Conservation (phyloP, 2,329 filamentous ascomycete species). For the Dactylellina parvicollis region DNA sequence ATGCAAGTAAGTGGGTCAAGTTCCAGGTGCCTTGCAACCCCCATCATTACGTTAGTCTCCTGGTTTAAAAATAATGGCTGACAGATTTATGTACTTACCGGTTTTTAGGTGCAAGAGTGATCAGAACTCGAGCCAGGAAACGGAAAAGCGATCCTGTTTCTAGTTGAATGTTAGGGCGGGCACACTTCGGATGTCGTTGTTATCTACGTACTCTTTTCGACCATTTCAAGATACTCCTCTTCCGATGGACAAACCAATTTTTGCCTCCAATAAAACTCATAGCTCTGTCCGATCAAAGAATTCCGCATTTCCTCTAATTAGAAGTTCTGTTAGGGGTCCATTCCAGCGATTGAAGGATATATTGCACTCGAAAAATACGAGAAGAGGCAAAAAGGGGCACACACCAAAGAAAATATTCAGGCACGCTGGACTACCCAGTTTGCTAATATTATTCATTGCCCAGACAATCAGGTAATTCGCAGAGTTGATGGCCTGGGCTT, state of each 20-base stretch:
- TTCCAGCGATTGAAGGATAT: too few relatives aligned
- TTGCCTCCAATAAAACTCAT: slow-evolving; percentile 56
- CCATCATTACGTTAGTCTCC: too few relatives aligned
- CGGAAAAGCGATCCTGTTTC: background rate
- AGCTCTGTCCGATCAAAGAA: slow-evolving; percentile 53
- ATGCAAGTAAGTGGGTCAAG: slow-evolving; percentile 37
- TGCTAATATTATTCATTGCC: slow-evolving; percentile 55
- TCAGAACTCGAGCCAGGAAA: too few relatives aligned
- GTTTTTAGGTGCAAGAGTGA: slow-evolving; percentile 37
- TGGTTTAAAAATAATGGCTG: background rate
- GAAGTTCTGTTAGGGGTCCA: background rate
- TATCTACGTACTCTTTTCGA: slow-evolving; percentile 55
- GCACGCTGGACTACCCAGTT: slow-evolving; percentile 52
- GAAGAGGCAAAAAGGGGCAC: too few relatives aligned
- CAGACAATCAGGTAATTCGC: slow-evolving; percentile 59
- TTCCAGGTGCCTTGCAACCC: slow-evolving; percentile 54
- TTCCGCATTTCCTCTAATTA: slow-evolving; percentile 49
- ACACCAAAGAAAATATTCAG: slow-evolving; percentile 56
- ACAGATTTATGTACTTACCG: slow-evolving; percentile 8
- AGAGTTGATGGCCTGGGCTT: slow-evolving; percentile 61
- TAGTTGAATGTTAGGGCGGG: background rate
- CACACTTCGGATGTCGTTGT: too few relatives aligned
- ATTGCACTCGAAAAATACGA: too few relatives aligned
- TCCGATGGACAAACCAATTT: slow-evolving; percentile 55
- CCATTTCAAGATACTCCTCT: slow-evolving; percentile 58